phyloP scores from a whole-genome alignment of 2,329 filamentous ascomycete genomes.

The Aspergillus neotritici region DNA sequence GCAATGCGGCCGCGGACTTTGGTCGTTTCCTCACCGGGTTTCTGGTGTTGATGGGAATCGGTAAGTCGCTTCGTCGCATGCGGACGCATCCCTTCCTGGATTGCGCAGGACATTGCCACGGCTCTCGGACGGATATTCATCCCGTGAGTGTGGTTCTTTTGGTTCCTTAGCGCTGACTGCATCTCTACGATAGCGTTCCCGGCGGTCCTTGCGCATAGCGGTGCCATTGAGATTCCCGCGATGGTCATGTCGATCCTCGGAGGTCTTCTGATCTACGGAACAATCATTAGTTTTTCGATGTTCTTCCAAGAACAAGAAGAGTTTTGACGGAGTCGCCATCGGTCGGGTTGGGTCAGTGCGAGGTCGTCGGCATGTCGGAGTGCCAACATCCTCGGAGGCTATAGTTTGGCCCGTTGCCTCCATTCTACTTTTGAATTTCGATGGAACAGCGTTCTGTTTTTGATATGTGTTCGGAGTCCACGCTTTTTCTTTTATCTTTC shows the following conservation, averaged over 20 bases:
- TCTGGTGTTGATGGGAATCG: slow-evolving; percentile 93
- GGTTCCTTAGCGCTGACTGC: neutral
- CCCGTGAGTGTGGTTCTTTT: neutral
- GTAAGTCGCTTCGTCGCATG: slow-evolving; percentile 50
- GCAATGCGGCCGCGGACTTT: slow-evolving; percentile 82
- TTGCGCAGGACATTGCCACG: too few species aligned
- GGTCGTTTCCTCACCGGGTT: slow-evolving; percentile 93
- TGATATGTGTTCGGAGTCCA: too few species aligned
- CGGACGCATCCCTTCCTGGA: too few species aligned
- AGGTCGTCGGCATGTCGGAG: neutral
- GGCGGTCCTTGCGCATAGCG: slow-evolving; percentile 77
- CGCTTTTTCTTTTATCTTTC: too few species aligned
- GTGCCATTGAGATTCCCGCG: slow-evolving; percentile 72
- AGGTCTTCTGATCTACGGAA: slow-evolving; percentile 91
- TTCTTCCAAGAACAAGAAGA: slow-evolving; percentile 98
- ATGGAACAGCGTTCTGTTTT: slow-evolving; percentile 11
- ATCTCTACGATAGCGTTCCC: slow-evolving; percentile 63
- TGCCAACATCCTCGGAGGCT: neutral
- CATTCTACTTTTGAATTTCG: neutral
- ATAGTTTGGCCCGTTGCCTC: neutral
- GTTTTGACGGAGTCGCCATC: slow-evolving; percentile 53
- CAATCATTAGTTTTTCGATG: slow-evolving; percentile 95
- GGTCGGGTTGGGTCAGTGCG: neutral
- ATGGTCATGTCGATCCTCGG: slow-evolving; percentile 95
- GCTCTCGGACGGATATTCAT: too few species aligned